A percentile compares a stretch with the other conserved stretches of the same genome.
Evolutionary conservation across 768 basidiomycete species (phyloP).

Genomic region (Boletus reticuloceps): DNA sequence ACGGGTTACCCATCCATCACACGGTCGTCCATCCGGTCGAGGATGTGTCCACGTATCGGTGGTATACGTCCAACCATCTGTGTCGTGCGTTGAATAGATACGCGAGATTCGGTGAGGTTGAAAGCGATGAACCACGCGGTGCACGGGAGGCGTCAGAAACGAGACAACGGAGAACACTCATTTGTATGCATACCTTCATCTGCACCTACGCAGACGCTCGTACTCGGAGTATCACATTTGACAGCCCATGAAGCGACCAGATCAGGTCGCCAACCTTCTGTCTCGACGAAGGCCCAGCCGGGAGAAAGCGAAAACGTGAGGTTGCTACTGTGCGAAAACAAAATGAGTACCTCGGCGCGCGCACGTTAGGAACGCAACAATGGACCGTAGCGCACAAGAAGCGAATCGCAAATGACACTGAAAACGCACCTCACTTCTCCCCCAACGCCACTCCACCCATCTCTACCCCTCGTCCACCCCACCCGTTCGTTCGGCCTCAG

Average conservation of each 20-base stretch:
- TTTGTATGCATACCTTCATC: conserved; percentile 23
- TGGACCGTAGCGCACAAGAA: too few species aligned
- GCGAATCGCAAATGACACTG: not conserved
- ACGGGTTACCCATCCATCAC: conserved; percentile 55
- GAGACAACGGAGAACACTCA: too few species aligned
- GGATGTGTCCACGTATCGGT: conserved; percentile 72
- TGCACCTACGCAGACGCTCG: conserved; percentile 17
- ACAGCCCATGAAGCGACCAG: conserved; percentile 54
- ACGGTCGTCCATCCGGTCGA: conserved; percentile 35
- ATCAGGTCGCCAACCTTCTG: conserved; percentile 78
- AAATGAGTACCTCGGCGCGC: not conserved
- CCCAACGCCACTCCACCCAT: conserved; percentile 13
- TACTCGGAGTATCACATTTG: not conserved
- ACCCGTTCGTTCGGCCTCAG: conserved; percentile 7
- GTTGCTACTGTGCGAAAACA: conserved; percentile 58
- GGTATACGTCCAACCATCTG: conserved; percentile 76
- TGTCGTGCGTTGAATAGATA: too few species aligned
- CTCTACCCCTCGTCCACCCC: conserved; percentile 14
- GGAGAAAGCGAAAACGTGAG: conserved; percentile 74
- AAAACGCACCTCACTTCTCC: conserved; percentile 5
- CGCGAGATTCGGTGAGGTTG: too few species aligned
- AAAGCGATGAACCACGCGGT: too few species aligned
- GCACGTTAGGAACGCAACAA: too few species aligned
- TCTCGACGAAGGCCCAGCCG: conserved; percentile 72
- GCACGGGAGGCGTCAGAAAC: not conserved